Evolutionary conservation across 2,329 filamentous ascomycete genomes (phyloP).

Genomic region (Pestalotiopsis sp.): DNA sequence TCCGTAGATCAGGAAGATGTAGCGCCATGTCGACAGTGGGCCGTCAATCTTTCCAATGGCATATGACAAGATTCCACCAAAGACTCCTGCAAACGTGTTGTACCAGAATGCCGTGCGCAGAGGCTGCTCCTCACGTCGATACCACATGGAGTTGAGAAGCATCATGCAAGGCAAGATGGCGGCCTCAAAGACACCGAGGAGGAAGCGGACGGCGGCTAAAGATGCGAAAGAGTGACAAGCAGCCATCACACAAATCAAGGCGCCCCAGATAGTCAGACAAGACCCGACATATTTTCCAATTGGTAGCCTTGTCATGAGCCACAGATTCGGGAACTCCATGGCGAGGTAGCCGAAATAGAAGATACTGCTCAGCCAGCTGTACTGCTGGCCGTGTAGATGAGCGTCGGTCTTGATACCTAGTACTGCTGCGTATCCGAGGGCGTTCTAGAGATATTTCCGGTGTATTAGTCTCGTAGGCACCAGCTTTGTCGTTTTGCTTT

Average conservation of each 20-base stretch:
- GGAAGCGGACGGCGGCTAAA: conserved; percentile 21
- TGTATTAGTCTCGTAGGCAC: not conserved
- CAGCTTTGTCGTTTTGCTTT: not conserved
- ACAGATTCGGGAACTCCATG: conserved; percentile 44
- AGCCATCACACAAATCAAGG: conserved; percentile 25
- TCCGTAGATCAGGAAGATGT: conserved; percentile 33
- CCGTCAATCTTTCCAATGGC: conserved; percentile 31
- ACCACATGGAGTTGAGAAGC: conserved; percentile 24
- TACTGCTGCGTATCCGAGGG: conserved; percentile 25
- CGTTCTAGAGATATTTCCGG: not conserved
- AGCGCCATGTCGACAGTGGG: conserved; percentile 32
- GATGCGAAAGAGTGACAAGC: conserved; percentile 22
- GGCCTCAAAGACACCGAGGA: conserved; percentile 24
- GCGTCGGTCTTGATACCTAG: conserved; percentile 26
- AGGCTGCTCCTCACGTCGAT: conserved; percentile 20
- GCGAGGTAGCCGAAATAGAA: conserved; percentile 38
- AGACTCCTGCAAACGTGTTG: conserved; percentile 14
- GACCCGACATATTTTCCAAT: conserved; percentile 37
- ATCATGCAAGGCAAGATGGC: conserved; percentile 25
- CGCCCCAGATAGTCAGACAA: conserved; percentile 44
- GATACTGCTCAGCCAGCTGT: conserved; percentile 26
- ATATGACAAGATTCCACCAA: conserved; percentile 31
- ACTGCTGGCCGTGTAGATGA: conserved; percentile 23
- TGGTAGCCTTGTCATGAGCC: conserved; percentile 32
- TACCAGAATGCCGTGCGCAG: not conserved